Evolutionary conservation across 768 basidiomycete species (phyloP), one percentile per base, ranked within the genome.

Genomic region (Suillus placidus): DNA sequence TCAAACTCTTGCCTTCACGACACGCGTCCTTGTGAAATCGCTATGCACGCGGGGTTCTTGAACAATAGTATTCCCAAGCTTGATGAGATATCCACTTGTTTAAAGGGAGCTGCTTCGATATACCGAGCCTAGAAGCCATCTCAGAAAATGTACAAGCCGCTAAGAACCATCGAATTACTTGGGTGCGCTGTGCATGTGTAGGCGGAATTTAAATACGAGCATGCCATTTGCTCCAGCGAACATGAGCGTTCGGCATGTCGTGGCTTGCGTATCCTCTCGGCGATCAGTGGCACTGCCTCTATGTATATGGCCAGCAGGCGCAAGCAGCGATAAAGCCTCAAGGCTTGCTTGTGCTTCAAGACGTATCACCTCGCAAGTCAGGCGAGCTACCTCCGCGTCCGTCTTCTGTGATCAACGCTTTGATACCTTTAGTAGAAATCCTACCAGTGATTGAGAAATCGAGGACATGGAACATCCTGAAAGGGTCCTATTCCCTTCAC

Each of bases 371-470:
- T 30, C 26, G 6, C 23, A 40, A 40, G 38, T 42, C 18, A 26
- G 26, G 26, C 58, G 58, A 60, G 10, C 40, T 60, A 60, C 57
- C 26, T 30, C 57, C 57, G 26, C 38, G 13, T 58, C 57, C 32
- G 12, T 42, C 26, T 40, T 42, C 58, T 42, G 18, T 18, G 58
- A 40, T 60, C 58, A 3, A 10, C 38, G 30, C 16, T 26, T 18
- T 40, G 26, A 58, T 18, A 57, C 26, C 26, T 32, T 18, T 10
- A 40, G 18, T 42, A 60, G 30, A 40, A 30, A 30, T 30, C 23
- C 40, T 42, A 42, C 58, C 18, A 60, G 58, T 18, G 40, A 60
- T 42, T 30, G 18, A 42, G 30, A 20, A 34, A 42, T 18, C 0
- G 26, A 32, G 58, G 30, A 32, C 26, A 60, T 20, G 40, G 26